These are phyloP conservation scores for Exserohilum rostratum DNA, from an alignment of 2,329 filamentous ascomycete genomes.

Conservation along the genomic window DNA sequence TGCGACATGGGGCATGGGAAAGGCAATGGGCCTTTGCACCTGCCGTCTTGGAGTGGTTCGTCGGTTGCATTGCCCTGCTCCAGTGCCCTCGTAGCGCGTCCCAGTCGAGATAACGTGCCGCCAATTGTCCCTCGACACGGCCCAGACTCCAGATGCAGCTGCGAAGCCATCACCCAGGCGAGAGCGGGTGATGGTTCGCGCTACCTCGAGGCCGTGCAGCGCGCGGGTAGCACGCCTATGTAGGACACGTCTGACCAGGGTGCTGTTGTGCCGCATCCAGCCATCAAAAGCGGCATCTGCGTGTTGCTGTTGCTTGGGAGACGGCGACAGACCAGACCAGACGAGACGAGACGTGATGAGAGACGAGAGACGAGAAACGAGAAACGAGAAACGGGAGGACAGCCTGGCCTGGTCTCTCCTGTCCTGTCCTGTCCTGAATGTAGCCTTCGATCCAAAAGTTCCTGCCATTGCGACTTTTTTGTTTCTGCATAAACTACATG, in stretches of 20 bases:
- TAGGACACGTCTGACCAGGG: constrained; percentile 5
- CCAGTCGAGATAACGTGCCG: constrained; percentile 27
- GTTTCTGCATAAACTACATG: constrained; percentile 43
- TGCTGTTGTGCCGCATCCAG: constrained; percentile 1
- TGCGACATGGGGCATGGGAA: not conserved
- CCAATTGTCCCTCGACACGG: constrained; percentile 14
- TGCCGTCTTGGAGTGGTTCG: constrained; percentile 33
- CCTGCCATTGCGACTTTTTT: constrained; percentile 33
- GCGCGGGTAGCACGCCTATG: constrained; percentile 28
- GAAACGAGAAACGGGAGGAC: too few relatives aligned
- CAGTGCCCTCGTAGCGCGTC: constrained; percentile 19
- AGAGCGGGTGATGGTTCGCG: constrained; percentile 43
- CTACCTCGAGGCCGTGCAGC: constrained; percentile 36
- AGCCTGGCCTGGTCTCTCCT: too few relatives aligned
- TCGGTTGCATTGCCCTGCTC: constrained; percentile 17
- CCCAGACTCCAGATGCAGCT: constrained; percentile 14
- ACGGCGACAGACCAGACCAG: too few relatives aligned
- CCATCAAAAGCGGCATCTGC: not conserved
- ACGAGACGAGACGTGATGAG: too few relatives aligned
- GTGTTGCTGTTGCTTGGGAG: constrained; percentile 12
- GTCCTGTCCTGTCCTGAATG: too few relatives aligned
- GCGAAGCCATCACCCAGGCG: constrained; percentile 25
- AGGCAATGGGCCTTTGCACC: constrained; percentile 23
- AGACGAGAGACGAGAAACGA: too few relatives aligned
- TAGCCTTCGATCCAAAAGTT: not conserved